phyloP scores from a whole-genome alignment of 2,329 filamentous ascomycete species.

The Chaetomium globosum region DNA sequence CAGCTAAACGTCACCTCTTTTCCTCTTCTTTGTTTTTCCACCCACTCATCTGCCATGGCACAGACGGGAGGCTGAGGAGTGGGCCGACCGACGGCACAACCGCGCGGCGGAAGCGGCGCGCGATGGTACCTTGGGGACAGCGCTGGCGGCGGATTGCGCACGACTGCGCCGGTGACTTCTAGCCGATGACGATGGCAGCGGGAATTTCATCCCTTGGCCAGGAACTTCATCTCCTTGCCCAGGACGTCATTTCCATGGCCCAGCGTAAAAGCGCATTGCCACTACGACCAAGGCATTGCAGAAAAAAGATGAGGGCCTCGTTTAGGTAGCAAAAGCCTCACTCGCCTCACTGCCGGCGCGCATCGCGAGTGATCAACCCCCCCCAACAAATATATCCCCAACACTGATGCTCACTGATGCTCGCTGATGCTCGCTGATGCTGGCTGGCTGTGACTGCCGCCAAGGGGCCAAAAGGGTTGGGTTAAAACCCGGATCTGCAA shows the following conservation, averaged over 20 bases:
- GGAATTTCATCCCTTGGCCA: background rate
- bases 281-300: background rate
- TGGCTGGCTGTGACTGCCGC: background rate
- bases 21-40: background rate
- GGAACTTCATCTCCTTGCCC: background rate
- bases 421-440: too few species aligned
- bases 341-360: constrained; percentile 7
- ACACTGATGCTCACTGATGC: background rate
- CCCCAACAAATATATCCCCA: background rate
- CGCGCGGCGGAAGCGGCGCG: constrained; percentile 15
- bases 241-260: background rate
- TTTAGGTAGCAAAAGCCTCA: background rate
- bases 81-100: background rate
- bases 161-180: background rate
- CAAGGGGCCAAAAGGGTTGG: constrained; percentile 14
- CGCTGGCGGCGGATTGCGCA: background rate
- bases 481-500: constrained; percentile 34
- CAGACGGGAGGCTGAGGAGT: background rate
- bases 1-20: background rate
- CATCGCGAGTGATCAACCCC: background rate
- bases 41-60: constrained; percentile 2
- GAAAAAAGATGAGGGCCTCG: background rate
- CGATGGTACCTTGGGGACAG: constrained; percentile 21
- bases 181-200: background rate
- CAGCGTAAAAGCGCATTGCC: background rate